Percentiles rank a stretch among this genome's conserved stretches.
Conservation (phyloP, 1,139 yeast genomes). For the Kodamaea sp. region DNA sequence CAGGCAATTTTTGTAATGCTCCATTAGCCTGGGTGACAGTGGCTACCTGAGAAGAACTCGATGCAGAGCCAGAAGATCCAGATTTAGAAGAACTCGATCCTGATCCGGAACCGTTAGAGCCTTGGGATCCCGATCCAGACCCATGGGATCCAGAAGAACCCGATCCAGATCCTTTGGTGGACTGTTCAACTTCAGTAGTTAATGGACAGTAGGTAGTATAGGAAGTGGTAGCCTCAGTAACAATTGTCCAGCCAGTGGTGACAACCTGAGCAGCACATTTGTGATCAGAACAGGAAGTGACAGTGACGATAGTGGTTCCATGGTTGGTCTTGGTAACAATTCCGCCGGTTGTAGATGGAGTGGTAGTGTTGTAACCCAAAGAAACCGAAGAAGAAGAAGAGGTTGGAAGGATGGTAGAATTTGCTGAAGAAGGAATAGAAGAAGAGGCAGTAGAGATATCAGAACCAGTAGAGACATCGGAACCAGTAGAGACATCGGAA, state of each 20-base stretch:
- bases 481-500: slow-evolving; percentile 1
- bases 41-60: not conserved
- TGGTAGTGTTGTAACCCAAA: too few species aligned
- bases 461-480: slow-evolving; percentile 1
- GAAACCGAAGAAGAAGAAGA: slow-evolving; percentile 6
- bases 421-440: slow-evolving; percentile 2
- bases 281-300: slow-evolving; percentile 28
- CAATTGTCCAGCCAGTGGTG: slow-evolving; percentile 21
- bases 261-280: slow-evolving; percentile 22
- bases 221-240: slow-evolving; percentile 27
- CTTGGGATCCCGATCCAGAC: too few species aligned
- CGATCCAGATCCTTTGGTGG: not conserved
- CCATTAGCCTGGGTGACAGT: not conserved
- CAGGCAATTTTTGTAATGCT: not conserved
- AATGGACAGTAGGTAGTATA: slow-evolving; percentile 37
- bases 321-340: slow-evolving; percentile 16
- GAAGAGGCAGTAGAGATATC: slow-evolving; percentile 3
- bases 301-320: slow-evolving; percentile 23
- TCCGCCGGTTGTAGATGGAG: slow-evolving; percentile 12
- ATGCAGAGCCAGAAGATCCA: not conserved
- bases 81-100: not conserved
- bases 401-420: too few species aligned
- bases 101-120: too few species aligned
- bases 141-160: not conserved
- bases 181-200: slow-evolving; percentile 8